Evolutionary conservation across 331 rosid genomes (phyloP), one percentile per base, ranked within the genome.

Genomic region (Ulmus americana): DNA sequence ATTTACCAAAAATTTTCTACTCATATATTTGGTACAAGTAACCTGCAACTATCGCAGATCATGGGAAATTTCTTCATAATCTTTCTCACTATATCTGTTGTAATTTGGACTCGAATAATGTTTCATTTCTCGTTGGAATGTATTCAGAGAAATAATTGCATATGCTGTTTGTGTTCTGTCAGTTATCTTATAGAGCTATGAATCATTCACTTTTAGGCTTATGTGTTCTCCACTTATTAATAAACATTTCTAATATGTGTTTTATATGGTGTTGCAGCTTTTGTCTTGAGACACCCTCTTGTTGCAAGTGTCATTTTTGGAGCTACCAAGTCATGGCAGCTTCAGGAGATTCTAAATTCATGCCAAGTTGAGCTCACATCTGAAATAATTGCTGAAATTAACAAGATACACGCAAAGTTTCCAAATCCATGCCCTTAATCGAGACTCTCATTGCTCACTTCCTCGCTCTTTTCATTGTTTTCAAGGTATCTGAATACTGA

Each of bases 401-500:
- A 85, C 88, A 39, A 72, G 55, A 77, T 87, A 67, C 98, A 89
- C 70, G 64, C 76, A 52, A 82, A 78, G 79, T 82, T 75, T 72
- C 95, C 91, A 3, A 89, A 89, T 71, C 95, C 98, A 55, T 91
- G 96, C 18, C 94, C 98, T 55, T 89, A 77, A 88, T 68, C 63
- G 10, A 48, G 11, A 2, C 42, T 56, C 45, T 15, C 45, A 20
- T 43, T 18, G 3, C 68, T 54, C 46, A 28, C 35, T 28, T 28
- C 35, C 35, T 28, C 35, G 2, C 35, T 28, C 35, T 28, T 3
- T 28, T 28, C 35, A 28, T 28, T 28, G 35, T 28, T 28, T 28
- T 28, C 35, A 28, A 28, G 35, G 35, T 28, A 28, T 28, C 35
- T 28, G 35, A 28, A 28, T 28, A 28, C 2, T 28, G 35, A 28